Base-by-base conservation (phyloP, 805 yeast species). In the Lipomyces kockii region DNA sequence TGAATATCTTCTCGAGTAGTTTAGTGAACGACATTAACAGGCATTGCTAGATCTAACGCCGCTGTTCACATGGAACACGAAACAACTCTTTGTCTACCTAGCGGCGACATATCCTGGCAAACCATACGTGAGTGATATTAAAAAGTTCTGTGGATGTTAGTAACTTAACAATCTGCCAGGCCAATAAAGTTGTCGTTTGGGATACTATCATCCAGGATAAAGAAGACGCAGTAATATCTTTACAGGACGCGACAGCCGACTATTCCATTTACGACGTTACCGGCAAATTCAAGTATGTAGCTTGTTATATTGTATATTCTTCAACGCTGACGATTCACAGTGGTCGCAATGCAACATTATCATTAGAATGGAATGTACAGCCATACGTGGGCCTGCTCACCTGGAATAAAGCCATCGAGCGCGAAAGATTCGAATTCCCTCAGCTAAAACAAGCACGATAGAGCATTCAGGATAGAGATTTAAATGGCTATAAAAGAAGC, bases 11-110 rank as follows among this genome's bases (percentile, higher is more conserved):
- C n/a, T 22, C 37, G 37, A 39, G 29, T 17, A 29, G 49, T 22
- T 58, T 14, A n/a, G 22, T 43, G 25, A 49, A 4, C 22, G 27
- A 22, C n/a, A 27, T 27, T 39, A 17, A 58, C 49, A 57, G 29
- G 9, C 14, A 17, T 29, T 32, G 17, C 11, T 85, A 0, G 97
- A 94, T 78, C 82, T 94, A 69, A 76, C 90, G 1, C 88, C 91
- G 1, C 82, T 95, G 62, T 93, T 93, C 84, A 92, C 90, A 78
- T 94, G 98, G 97, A 95, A 94, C 79, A 95, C 99, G 12, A 94
- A 94, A 76, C 98, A 94, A 78, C 87, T 94, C n/a, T 94, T 95
- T 75, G 90, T 89, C 4, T 95, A 94, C 75, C 82, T 95, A 70
- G 90, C 96, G 2, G 97, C 96, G 1, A 94, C 91, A 75, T 93